Conservation (phyloP, 2,329 filamentous ascomycete genomes). For the Leptographium wingfieldii region DNA sequence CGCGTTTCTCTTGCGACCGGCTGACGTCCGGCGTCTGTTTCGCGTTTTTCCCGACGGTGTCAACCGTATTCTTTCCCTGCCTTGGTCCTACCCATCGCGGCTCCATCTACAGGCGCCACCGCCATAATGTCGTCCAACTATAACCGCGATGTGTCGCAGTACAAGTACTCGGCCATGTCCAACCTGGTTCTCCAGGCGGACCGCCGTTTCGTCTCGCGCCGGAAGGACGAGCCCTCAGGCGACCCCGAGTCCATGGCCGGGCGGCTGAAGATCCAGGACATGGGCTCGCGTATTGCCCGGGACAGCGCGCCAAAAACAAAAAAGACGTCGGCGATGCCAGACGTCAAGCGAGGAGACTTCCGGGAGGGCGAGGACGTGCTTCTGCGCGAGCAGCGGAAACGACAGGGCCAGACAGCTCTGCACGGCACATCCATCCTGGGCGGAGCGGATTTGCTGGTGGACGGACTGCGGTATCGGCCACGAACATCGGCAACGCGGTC, state of each 20-base stretch:
- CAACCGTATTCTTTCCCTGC: neutral
- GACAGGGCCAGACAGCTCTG: slow-evolving; percentile 61
- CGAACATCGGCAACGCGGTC: slow-evolving; percentile 82
- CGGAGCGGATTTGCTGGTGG: slow-evolving; percentile 65
- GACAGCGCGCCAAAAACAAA: slow-evolving; percentile 73
- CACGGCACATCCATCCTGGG: slow-evolving; percentile 68
- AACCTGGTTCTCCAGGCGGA: slow-evolving; percentile 99
- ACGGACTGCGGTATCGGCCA: slow-evolving; percentile 84
- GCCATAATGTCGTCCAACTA: slow-evolving; percentile 55
- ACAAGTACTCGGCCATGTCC: slow-evolving; percentile 99
- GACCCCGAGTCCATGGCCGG: slow-evolving; percentile 96
- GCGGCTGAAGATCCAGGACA: slow-evolving; percentile 83
- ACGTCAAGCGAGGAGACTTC: slow-evolving; percentile 62
- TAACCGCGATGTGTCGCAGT: slow-evolving; percentile 79
- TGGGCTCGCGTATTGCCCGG: slow-evolving; percentile 74
- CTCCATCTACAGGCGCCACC: slow-evolving; percentile 11
- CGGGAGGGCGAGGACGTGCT: slow-evolving; percentile 75
- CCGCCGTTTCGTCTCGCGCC: slow-evolving; percentile 83
- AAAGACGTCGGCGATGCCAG: slow-evolving; percentile 54
- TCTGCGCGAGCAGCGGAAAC: slow-evolving; percentile 73
- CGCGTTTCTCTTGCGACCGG: neutral
- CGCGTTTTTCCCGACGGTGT: neutral
- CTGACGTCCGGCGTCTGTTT: neutral
- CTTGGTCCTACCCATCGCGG: neutral
- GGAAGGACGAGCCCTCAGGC: slow-evolving; percentile 88